Evolutionary conservation across 139 green algal genomes (phyloP).

Genomic region (Coccomyxa sp.): DNA sequence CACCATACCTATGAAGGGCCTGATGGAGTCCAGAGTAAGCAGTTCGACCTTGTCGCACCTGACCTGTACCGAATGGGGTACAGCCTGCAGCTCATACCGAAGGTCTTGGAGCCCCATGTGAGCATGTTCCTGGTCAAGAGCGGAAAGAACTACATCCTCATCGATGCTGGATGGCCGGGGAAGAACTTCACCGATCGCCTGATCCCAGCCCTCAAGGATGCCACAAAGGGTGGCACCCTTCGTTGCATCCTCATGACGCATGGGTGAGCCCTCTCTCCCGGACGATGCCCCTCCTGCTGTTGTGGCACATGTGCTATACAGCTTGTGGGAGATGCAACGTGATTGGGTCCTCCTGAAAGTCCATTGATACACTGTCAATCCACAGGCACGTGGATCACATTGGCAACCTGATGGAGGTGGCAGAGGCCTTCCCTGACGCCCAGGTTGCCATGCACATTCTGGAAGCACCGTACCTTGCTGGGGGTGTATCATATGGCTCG

Average conservation of each 20-base stretch:
- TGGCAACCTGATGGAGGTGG: not conserved
- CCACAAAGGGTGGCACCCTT: not conserved
- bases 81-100: not conserved
- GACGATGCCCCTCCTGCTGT: no score
- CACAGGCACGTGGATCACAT: not conserved
- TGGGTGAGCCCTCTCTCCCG: no score
- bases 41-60: not conserved
- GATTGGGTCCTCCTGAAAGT: no score
- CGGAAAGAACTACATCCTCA: not conserved
- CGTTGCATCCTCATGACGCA: no score
- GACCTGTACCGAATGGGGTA: not conserved
- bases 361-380: no score
- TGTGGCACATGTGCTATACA: no score
- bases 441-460: not conserved
- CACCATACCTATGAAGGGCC: not conserved
- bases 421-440: not conserved
- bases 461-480: not conserved
- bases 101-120: not conserved
- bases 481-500: not conserved
- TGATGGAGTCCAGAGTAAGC: not conserved
- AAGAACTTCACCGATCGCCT: not conserved
- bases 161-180: not conserved
- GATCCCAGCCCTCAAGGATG: not conserved
- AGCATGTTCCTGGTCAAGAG: not conserved
- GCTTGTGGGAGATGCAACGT: no score